Conservation (phyloP, 2,329 filamentous ascomycete species). For the Xylaria sp. region DNA sequence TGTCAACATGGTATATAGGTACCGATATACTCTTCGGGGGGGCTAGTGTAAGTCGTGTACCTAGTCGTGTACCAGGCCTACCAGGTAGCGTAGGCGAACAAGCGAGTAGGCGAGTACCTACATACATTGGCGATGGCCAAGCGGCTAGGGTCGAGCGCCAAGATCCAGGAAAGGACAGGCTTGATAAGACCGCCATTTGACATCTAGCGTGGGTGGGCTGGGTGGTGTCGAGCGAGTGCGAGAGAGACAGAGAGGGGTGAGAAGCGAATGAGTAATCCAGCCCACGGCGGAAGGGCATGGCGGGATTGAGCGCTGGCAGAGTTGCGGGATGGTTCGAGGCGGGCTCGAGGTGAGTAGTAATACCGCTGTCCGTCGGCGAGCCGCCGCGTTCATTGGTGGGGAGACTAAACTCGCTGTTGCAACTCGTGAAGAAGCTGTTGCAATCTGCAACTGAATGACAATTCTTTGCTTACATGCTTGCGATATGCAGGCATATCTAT, state of each 20-base stretch:
- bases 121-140: constrained; percentile 6
- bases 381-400: constrained; percentile 20
- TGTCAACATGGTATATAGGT: not conserved
- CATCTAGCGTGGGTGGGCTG: not conserved
- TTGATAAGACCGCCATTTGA: constrained; percentile 34
- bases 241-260: constrained; percentile 4
- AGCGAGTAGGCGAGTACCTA: not conserved
- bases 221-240: not conserved
- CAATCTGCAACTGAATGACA: constrained; percentile 38
- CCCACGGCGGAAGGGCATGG: constrained; percentile 3
- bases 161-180: not conserved
- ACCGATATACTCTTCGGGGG: not conserved
- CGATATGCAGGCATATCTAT: constrained; percentile 19
- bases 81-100: not conserved
- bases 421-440: constrained; percentile 30
- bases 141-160: not conserved
- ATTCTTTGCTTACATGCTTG: constrained; percentile 33
- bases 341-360: constrained; percentile 31
- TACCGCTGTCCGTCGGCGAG: constrained; percentile 3
- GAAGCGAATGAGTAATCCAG: constrained; percentile 28
- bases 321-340: constrained; percentile 24
- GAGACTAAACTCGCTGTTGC: constrained; percentile 28
- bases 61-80: not conserved
- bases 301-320: constrained; percentile 22
- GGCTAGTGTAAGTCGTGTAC: too few relatives aligned